phyloP scores from a whole-genome alignment of 495 filamentous ascomycete genomes.

The Viridothelium virens region DNA sequence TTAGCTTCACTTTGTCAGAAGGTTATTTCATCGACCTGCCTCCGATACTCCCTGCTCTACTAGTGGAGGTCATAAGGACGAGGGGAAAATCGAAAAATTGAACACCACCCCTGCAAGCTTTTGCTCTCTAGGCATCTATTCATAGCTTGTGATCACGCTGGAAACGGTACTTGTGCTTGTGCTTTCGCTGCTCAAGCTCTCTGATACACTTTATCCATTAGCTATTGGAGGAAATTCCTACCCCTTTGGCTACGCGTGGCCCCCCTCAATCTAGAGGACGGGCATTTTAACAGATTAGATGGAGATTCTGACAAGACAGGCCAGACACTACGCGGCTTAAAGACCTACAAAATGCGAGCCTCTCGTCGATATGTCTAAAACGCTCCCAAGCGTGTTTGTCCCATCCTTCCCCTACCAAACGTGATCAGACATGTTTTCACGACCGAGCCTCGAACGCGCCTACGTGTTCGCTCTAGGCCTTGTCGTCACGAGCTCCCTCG shows the following conservation, averaged over 20 bases:
- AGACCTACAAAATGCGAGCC: not conserved
- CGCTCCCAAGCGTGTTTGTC: not conserved
- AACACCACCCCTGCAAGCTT: too few relatives aligned
- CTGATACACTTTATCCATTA: not conserved
- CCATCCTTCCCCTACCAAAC: constrained; percentile 10
- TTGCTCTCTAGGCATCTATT: too few relatives aligned
- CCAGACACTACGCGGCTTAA: constrained; percentile 4
- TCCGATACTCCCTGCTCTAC: too few relatives aligned
- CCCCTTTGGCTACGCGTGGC: not conserved
- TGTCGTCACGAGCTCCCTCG: constrained; percentile 37
- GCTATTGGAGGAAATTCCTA: constrained; percentile 5
- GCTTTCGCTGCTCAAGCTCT: too few relatives aligned
- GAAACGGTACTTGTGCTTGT: too few relatives aligned
- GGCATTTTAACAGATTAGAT: not conserved
- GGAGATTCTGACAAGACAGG: not conserved
- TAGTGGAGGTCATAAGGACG: too few relatives aligned
- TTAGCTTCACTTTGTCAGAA: too few relatives aligned
- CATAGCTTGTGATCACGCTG: too few relatives aligned
- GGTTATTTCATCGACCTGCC: too few relatives aligned
- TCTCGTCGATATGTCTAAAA: not conserved
- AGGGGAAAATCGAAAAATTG: too few relatives aligned
- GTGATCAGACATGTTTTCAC: constrained; percentile 36
- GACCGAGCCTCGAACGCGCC: constrained; percentile 31
- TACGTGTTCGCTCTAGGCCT: constrained; percentile 38
- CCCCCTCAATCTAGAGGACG: not conserved